Evolutionary conservation across 2,329 filamentous ascomycete species (phyloP).

Genomic region (Ophiostoma sp.): DNA sequence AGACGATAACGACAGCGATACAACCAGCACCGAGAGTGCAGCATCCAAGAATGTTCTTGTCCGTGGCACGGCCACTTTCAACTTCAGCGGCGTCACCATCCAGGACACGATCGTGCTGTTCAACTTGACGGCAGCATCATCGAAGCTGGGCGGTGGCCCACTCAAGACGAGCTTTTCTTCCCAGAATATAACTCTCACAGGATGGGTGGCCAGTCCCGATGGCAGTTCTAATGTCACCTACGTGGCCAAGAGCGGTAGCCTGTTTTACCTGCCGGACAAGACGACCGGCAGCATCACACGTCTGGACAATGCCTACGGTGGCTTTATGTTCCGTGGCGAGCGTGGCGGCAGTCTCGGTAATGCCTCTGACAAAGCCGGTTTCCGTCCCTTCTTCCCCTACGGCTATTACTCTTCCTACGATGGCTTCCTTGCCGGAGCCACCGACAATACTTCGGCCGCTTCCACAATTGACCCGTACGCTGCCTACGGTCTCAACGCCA

Average conservation of each 20-base stretch:
- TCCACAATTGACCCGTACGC: conserved; percentile 39
- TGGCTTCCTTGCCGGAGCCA: conserved; percentile 42
- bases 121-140: conserved; percentile 33
- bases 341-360: background rate
- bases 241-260: conserved; percentile 39
- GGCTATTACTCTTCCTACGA: conserved; percentile 48
- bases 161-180: conserved; percentile 41
- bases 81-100: conserved; percentile 30
- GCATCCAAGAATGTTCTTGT: conserved; percentile 37
- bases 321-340: conserved; percentile 42
- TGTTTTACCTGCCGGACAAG: conserved; percentile 48
- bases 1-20: background rate
- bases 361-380: conserved; percentile 33
- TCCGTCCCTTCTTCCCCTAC: conserved; percentile 45
- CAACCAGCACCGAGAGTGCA: conserved; percentile 25
- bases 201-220: conserved; percentile 36
- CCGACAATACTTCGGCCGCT: conserved; percentile 37
- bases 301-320: conserved; percentile 49
- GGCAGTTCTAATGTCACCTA: conserved; percentile 34
- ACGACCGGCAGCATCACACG: conserved; percentile 45
- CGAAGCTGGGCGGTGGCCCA: background rate
- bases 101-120: conserved; percentile 42
- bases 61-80: conserved; percentile 38
- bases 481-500: conserved; percentile 46
- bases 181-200: conserved; percentile 44